Percentiles rank a stretch among this genome's conserved stretches.
phyloP scores from a whole-genome alignment of 441 rosid species.

The Gossypium lobatum region DNA sequence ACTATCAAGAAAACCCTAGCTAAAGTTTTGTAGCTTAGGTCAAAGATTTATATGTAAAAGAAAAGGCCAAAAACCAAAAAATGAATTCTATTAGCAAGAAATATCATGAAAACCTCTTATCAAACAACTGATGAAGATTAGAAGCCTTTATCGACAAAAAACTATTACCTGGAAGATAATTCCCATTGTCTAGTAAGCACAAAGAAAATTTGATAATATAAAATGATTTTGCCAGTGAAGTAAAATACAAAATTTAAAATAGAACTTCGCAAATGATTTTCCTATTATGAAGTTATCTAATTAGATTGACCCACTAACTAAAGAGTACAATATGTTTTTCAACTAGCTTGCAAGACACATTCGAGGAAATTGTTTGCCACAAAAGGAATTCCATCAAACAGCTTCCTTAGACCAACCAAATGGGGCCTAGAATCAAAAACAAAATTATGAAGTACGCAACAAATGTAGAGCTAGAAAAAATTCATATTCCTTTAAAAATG shows the following conservation, averaged over 20 bases:
- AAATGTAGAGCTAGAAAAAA: constrained; percentile 2
- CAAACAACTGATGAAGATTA: background rate
- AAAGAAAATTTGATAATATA: background rate
- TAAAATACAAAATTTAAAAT: background rate
- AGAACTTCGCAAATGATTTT: background rate
- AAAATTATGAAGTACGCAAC: background rate
- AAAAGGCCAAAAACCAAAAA: background rate
- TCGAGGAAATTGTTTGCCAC: background rate
- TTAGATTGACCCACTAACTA: background rate
- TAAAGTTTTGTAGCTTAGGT: background rate
- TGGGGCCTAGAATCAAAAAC: background rate
- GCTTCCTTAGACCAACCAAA: background rate
- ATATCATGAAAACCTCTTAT: background rate
- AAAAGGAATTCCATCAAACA: background rate
- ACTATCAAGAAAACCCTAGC: background rate
- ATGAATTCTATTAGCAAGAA: background rate
- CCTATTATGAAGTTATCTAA: background rate
- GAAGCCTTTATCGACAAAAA: background rate
- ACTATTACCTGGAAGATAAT: background rate
- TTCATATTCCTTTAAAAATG: background rate
- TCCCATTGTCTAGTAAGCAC: background rate
- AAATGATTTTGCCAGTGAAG: background rate
- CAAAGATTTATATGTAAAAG: background rate
- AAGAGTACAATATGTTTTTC: background rate
- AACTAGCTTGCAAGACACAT: background rate